phyloP scores from a whole-genome alignment of 1,284 basidiomycete species.

The Ceratorhiza oryzae-sativae region DNA sequence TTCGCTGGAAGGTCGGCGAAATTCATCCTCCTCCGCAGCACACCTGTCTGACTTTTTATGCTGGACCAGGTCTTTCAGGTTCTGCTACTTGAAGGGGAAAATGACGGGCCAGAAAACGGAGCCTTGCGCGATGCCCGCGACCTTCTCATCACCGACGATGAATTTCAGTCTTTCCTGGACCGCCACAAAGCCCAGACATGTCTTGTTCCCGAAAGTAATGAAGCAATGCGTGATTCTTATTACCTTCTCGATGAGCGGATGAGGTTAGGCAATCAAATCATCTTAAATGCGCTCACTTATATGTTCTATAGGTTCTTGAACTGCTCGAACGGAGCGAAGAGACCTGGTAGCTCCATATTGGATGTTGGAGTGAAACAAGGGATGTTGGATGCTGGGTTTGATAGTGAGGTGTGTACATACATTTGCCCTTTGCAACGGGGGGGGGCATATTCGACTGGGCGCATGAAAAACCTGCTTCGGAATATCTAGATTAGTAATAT shows the following conservation, averaged over 20 bases:
- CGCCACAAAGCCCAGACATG: slow-evolving; percentile 47
- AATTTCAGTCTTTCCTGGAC: slow-evolving; percentile 52
- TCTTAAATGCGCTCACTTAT: background rate
- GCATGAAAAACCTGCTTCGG: too few species aligned
- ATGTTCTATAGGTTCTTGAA: slow-evolving; percentile 49
- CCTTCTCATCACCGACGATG: slow-evolving; percentile 50
- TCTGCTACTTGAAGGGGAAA: slow-evolving; percentile 52
- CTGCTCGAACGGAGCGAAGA: slow-evolving; percentile 49
- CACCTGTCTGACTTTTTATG: too few species aligned
- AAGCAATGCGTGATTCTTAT: slow-evolving; percentile 53
- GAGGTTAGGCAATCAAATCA: slow-evolving; percentile 46
- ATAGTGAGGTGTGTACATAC: slow-evolving; percentile 47
- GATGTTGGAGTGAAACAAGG: slow-evolving; percentile 52
- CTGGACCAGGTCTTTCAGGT: slow-evolving; percentile 49
- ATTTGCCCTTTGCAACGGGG: too few species aligned
- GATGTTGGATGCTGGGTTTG: slow-evolving; percentile 52
- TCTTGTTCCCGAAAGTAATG: slow-evolving; percentile 54
- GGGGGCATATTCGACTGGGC: too few species aligned
- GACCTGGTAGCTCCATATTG: slow-evolving; percentile 50
- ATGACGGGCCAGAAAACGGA: slow-evolving; percentile 47
- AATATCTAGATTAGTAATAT: too few species aligned
- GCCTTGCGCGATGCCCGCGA: slow-evolving; percentile 52
- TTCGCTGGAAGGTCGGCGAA: slow-evolving; percentile 53
- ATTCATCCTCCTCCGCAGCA: background rate
- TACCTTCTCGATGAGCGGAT: slow-evolving; percentile 53